Base-by-base conservation (phyloP, 257 asterid species). In the Solanum peruvianum region DNA sequence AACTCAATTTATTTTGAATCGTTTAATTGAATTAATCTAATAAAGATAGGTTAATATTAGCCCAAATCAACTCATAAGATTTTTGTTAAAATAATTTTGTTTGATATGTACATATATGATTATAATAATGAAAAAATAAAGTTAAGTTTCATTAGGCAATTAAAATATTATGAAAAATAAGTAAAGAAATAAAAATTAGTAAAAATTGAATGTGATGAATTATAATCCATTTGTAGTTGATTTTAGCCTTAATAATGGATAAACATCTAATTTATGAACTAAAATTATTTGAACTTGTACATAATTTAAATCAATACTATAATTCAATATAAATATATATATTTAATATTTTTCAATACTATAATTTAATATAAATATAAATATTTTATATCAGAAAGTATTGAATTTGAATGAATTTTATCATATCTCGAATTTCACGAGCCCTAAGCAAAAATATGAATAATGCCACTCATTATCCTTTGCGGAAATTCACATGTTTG, bases 331-430 rank as follows among this genome's bases (percentile, higher is more conserved):
- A 37, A 5, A 37, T 37, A 37, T 0, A 33, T 1, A 72, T 72
- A 9, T 9, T 72, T 3, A 3, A 0, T 0, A 37, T 21, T 3
- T 33, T 33, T 16, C 4, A 13, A 29, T 29, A 13, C 0, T 3
- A 2, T 29, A 1, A 67, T 7, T n/a, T 29, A 3, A 27, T 14
- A 37, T 37, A 37, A 37, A 37, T 0, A 37, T 0, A 33, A 0
- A 72, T 72, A 18, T 9, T 72, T 5, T 3, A 0, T 0, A 37
- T 37, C 2, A 12, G 39, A 73, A 21, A 39, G n/a, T 73, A 39
- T 2, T 23, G 0, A 21, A n/a, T 39, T 39, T 0, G 4, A 9
- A 11, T 75, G 0, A 11, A 21, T 0, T 6, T 7, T 3, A 52
- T 52, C 21, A 0, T 37, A 69, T 37, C 0, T 73, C 11, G 7